Evolutionary conservation across 768 basidiomycete genomes (phyloP), one percentile per base, ranked within the genome.

Genomic region (Naganishia vishniacii): DNA sequence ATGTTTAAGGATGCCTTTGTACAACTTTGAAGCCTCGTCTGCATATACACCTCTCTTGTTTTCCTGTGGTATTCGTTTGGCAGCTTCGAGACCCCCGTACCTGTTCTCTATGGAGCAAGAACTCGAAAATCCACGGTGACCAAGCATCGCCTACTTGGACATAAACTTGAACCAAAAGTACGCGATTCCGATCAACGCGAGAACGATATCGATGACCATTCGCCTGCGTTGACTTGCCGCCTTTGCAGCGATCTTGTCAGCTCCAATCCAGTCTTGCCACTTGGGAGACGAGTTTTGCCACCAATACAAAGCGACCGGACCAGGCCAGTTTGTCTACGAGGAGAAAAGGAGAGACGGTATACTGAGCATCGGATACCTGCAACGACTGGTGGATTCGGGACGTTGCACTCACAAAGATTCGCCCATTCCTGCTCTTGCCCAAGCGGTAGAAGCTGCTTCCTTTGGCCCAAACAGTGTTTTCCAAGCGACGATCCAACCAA

Each of bases 251-350:
- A 63, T 63, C n/a, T 44, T 28, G 25, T 63, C 62, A 3, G 48
- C 62, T 3, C 65, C 65, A 23, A 58, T 62, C 51, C 61, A 65
- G 41, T 68, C 67, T 26, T 49, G 29, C 67, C 67, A 68, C 4
- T 45, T 56, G 25, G 49, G 45, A 46, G 31, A 49, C 16, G 58
- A 49, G 37, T 68, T 68, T 32, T 59, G 59, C 23, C 26, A 62
- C 59, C 64, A 65, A 34, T 68, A 68, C 41, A 60, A 29, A 2
- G 61, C 45, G 37, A 65, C 48, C 13, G 48, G 45, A 23, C 41
- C 67, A 12, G 67, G 67, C 67, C 67, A 68, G 44, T 68, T 68
- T 18, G 67, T 62, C 53, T 56, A n/a, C n/a, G n/a, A n/a, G n/a
- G 23, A 41, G 9, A 7, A 16, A 13, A 12, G 37, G 1, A n/a